Percentiles rank a stretch among this genome's conserved stretches.
These are phyloP conservation scores for Plectosphaerella plurivora DNA, from an alignment of 2,329 filamentous ascomycete species.

Conservation along the genomic window DNA sequence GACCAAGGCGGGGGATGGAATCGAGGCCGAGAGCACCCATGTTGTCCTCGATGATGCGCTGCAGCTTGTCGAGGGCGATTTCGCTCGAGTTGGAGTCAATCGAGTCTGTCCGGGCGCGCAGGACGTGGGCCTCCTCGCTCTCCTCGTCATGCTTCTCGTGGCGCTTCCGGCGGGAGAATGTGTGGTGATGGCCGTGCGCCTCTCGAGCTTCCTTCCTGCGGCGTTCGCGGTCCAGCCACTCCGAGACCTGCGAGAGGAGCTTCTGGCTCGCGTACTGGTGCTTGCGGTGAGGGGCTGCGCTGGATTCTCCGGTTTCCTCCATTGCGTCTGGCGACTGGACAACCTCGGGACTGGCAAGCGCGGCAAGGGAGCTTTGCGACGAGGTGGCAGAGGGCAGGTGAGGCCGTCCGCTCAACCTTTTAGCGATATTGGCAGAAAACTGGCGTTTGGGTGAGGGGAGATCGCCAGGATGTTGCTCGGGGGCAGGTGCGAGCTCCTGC, in stretches of 20 bases:
- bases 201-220: conserved; percentile 57
- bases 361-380: conserved; percentile 39
- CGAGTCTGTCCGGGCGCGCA: conserved; percentile 43
- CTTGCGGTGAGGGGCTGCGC: conserved; percentile 18
- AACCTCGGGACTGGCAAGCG: conserved; percentile 29
- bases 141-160: conserved; percentile 9
- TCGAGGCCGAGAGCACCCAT: conserved; percentile 50
- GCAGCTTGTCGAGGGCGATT: conserved; percentile 73
- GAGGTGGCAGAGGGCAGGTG: conserved; percentile 26
- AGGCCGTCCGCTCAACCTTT: conserved; percentile 35
- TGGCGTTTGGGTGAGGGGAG: conserved; percentile 29
- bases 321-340: conserved; percentile 13
- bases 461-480: conserved; percentile 20
- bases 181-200: conserved; percentile 26
- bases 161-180: conserved; percentile 33
- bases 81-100: conserved; percentile 63
- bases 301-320: background rate
- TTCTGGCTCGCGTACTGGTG: conserved; percentile 43
- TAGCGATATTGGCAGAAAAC: conserved; percentile 37
- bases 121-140: background rate
- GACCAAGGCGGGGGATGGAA: conserved; percentile 36
- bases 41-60: conserved; percentile 71
- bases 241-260: conserved; percentile 68
- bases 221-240: conserved; percentile 82
- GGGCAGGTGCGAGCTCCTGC: conserved; percentile 8